phyloP scores from a whole-genome alignment of 2,329 filamentous ascomycete species.

The Scytalidium lignicola region DNA sequence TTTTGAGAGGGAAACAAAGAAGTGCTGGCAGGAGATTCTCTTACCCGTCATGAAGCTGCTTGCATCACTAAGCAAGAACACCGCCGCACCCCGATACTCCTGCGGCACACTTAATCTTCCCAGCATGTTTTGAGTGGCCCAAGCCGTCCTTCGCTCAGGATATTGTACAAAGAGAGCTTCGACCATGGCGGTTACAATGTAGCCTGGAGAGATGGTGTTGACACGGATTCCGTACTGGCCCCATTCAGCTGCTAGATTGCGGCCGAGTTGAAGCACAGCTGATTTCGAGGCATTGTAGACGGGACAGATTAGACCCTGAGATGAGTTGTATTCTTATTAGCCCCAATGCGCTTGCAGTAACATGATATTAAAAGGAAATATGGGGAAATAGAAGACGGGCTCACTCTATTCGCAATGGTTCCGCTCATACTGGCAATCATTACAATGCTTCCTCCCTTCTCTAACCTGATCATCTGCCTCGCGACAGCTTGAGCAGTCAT shows the following conservation, averaged over 20 bases:
- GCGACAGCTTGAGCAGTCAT: constrained; percentile 88
- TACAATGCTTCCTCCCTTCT: constrained; percentile 55
- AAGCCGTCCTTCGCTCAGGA: constrained; percentile 62
- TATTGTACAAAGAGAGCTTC: constrained; percentile 70
- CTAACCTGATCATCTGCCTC: constrained; percentile 61
- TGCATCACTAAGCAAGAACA: constrained; percentile 62
- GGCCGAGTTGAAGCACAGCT: constrained; percentile 64
- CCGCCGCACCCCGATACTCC: constrained; percentile 67
- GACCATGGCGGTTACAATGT: constrained; percentile 81
- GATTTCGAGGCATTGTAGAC: constrained; percentile 76
- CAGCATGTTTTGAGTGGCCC: constrained; percentile 85
- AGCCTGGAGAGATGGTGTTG: constrained; percentile 76
- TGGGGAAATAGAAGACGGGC: constrained; percentile 21
- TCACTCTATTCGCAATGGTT: constrained; percentile 61
- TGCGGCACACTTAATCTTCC: constrained; percentile 60
- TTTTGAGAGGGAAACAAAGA: too few relatives aligned
- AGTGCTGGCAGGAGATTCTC: background rate
- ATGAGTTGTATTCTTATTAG: too few relatives aligned
- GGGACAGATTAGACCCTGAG: constrained; percentile 51
- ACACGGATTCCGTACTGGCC: constrained; percentile 63
- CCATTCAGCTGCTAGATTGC: constrained; percentile 71
- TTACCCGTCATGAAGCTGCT: constrained; percentile 65
- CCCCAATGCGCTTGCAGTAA: too few relatives aligned
- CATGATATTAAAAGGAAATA: too few relatives aligned
- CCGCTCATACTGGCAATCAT: constrained; percentile 69